Percentiles rank a stretch among this genome's conserved stretches.
Evolutionary conservation across 345 rosid species (phyloP).

Genomic region (Hibiscus mutabilis): DNA sequence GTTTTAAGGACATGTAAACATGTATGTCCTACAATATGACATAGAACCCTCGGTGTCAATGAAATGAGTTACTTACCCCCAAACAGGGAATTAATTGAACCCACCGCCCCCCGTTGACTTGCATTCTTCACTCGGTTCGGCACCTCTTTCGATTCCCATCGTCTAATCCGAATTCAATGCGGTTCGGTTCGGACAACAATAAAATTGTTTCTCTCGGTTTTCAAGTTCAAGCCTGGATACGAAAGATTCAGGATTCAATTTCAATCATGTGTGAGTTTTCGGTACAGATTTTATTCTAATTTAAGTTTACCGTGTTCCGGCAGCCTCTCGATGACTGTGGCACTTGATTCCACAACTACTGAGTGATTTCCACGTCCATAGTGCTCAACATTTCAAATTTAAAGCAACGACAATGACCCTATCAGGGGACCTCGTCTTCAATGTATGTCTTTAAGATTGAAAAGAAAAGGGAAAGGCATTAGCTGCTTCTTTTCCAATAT

Average conservation of each 20-base stretch:
- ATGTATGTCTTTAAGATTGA: not conserved
- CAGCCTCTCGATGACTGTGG: too few species aligned
- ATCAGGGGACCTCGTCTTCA: slow-evolving; percentile 9
- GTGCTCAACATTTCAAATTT: not conserved
- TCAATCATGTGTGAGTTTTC: too few species aligned
- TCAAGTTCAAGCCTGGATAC: too few species aligned
- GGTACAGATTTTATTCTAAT: too few species aligned
- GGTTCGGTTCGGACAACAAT: slow-evolving; percentile 9
- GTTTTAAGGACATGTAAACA: too few species aligned
- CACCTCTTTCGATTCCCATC: not conserved
- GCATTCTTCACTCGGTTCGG: not conserved
- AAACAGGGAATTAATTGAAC: not conserved
- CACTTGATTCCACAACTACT: not conserved
- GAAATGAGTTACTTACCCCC: too few species aligned
- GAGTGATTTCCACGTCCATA: not conserved
- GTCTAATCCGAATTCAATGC: not conserved
- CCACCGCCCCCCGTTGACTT: not conserved
- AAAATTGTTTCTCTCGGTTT: too few species aligned
- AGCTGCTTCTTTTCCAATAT: not conserved
- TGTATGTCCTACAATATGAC: too few species aligned
- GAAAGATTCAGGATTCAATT: too few species aligned
- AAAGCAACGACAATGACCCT: slow-evolving; percentile 24
- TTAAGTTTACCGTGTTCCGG: too few species aligned
- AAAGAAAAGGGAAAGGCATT: not conserved
- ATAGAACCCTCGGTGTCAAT: too few species aligned